A percentile compares a stretch with the other conserved stretches of the same genome.
Evolutionary conservation across 768 basidiomycete genomes (phyloP).

Genomic region (Agaricus bisporus): DNA sequence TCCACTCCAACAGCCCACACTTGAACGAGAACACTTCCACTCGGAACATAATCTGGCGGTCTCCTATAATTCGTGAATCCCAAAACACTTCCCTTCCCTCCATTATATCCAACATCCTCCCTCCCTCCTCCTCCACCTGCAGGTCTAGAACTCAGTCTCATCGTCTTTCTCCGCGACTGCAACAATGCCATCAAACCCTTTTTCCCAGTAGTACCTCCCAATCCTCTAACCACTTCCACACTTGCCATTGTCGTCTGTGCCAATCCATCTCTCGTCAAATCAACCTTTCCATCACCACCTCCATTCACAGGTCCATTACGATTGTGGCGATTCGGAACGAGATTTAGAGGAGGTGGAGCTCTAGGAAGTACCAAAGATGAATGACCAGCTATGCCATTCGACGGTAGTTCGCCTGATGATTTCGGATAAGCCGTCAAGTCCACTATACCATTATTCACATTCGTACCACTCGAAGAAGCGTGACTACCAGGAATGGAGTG

Average conservation of each 20-base stretch:
- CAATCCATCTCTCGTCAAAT: constrained; percentile 69
- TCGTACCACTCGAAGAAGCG: not conserved
- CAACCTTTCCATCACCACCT: constrained; percentile 45
- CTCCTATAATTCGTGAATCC: constrained; percentile 66
- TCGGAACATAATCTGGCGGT: constrained; percentile 70
- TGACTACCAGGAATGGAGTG: constrained; percentile 3
- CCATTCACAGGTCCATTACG: not conserved
- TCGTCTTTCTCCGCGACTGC: constrained; percentile 13
- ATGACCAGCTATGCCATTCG: constrained; percentile 13
- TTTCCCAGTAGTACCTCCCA: constrained; percentile 20
- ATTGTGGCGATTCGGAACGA: not conserved
- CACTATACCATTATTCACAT: not conserved
- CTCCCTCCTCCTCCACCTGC: not conserved
- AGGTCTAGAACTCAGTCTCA: not conserved
- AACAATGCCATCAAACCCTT: constrained; percentile 14
- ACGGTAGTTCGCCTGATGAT: constrained; percentile 13
- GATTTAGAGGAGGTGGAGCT: constrained; percentile 11
- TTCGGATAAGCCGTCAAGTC: constrained; percentile 8
- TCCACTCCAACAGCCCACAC: constrained; percentile 89
- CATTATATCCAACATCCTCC: constrained; percentile 2
- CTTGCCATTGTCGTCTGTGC: constrained; percentile 89
- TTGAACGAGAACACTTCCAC: constrained; percentile 71
- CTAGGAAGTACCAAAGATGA: constrained; percentile 10
- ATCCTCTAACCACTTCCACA: constrained; percentile 68
- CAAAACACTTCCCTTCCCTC: constrained; percentile 27